Percentiles rank a stretch among this genome's conserved stretches.
These are phyloP conservation scores for Xylariaceae sp. DNA, from an alignment of 2,329 filamentous ascomycete species.

Conservation along the genomic window DNA sequence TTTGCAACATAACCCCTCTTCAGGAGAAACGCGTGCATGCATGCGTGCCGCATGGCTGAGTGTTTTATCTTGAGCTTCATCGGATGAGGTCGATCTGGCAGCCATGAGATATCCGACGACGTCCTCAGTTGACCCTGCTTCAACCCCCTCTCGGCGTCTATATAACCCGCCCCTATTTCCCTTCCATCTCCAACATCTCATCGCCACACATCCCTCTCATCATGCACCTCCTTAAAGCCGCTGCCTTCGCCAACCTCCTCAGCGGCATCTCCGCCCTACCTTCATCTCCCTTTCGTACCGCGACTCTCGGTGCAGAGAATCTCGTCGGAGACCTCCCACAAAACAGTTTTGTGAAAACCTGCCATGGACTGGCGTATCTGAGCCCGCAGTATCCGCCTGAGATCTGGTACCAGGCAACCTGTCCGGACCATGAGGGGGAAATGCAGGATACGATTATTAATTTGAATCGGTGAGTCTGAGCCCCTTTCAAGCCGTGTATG, in stretches of 20 bases:
- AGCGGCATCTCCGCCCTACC: not conserved
- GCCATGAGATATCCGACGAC: not conserved
- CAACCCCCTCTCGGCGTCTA: not conserved
- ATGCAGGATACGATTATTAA: not conserved
- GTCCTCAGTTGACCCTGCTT: not conserved
- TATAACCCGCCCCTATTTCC: not conserved
- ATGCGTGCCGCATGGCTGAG: not conserved
- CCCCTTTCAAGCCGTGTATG: no score
- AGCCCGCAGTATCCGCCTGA: not conserved
- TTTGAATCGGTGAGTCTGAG: not conserved
- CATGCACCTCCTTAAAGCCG: not conserved
- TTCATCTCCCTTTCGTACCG: not conserved
- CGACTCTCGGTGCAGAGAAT: not conserved
- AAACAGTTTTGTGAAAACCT: not conserved
- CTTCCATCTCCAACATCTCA: not conserved
- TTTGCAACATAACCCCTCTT: not conserved
- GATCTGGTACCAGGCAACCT: not conserved
- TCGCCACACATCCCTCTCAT: not conserved
- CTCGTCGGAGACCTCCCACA: not conserved
- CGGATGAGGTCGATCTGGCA: not conserved
- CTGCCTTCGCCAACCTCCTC: not conserved
- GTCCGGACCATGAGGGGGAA: not conserved
- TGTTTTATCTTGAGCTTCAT: not conserved
- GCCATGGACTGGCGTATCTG: not conserved
- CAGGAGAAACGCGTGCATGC: not conserved